phyloP scores from a whole-genome alignment of 805 yeast species.

The Lipomyces orientalis region DNA sequence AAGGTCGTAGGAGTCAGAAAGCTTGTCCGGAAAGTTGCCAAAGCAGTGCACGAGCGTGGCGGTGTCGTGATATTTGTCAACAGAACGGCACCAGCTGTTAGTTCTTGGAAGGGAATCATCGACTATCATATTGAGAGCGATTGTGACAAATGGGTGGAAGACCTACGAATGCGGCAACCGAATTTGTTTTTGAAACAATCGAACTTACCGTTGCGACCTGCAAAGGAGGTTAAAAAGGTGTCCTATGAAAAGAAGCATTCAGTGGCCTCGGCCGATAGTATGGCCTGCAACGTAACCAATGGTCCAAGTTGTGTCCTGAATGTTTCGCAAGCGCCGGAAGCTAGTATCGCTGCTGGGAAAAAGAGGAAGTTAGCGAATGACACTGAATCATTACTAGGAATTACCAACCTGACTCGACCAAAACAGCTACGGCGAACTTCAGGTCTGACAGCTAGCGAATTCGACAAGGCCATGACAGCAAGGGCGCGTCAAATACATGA shows the following conservation, averaged over 20 bases:
- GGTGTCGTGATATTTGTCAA: slow-evolving; percentile 82
- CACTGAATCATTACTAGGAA: not conserved
- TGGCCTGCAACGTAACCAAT: not conserved
- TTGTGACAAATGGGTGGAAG: slow-evolving; percentile 79
- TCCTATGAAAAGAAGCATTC: not conserved
- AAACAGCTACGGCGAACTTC: not conserved
- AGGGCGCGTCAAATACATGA: not conserved
- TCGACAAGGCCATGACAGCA: not conserved
- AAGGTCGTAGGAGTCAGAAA: slow-evolving; percentile 88
- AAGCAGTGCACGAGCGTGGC: slow-evolving; percentile 72
- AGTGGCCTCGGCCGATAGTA: too few species aligned
- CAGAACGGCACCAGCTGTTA: slow-evolving; percentile 52
- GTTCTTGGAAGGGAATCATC: slow-evolving; percentile 70
- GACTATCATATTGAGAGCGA: slow-evolving; percentile 82
- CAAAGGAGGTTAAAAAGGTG: slow-evolving; percentile 8
- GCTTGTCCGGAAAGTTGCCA: slow-evolving; percentile 71
- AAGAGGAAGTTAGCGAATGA: not conserved
- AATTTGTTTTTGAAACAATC: slow-evolving; percentile 53
- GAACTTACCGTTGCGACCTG: slow-evolving; percentile 13
- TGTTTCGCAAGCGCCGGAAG: not conserved
- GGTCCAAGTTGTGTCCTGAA: not conserved
- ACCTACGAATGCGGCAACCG: slow-evolving; percentile 61
- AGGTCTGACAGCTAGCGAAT: not conserved
- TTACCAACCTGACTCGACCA: not conserved
- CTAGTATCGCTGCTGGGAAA: not conserved